Evolutionary conservation across 306 rosid species (phyloP), one percentile per base, ranked within the genome.

Genomic region (Myrica gale): DNA sequence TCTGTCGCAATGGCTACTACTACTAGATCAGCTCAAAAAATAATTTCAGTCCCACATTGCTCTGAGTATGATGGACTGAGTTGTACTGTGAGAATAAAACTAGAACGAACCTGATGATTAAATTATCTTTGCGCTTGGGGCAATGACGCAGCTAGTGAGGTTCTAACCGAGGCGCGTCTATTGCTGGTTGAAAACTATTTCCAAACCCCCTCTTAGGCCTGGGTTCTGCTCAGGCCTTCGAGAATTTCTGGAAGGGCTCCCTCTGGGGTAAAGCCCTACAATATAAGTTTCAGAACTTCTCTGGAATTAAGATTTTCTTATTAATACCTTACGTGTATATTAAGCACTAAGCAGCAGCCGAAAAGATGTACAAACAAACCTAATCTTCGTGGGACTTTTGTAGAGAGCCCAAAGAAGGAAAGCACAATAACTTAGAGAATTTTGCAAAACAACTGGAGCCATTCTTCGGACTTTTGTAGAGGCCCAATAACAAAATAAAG

Each of bases 171-270:
- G 58, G 62, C 51, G 61, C 68, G 50, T 76, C 68, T 53, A 76
- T 76, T 68, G 68, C 74, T 76, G 73, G 79, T 75, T 75, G 73
- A 75, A 75, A 75, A 75, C 65, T 75, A 75, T 51, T 75, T 65
- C 32, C 79, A 65, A 75, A 74, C 21, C 54, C 26, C 45, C 73
- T 75, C 65, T n/a, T 6, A n/a, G 78, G 78, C 23, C 52, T 72
- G 57, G 83, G 83, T 68, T 74, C 9, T 0, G 1, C 83, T 55
- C 5, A 6, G 79, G 82, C 77, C 54, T 39, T 51, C 1, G 82
- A 80, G 83, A 80, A 80, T 80, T 80, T 80, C 83, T 80, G 71
- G 61, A 80, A 80, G 83, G 75, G 83, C 79, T 80, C 66, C 79
- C 83, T 48, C 26, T 0, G 62, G 82, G 79, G 72, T 57, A 57